Evolutionary conservation across 345 rosid species (phyloP).

Genomic region (Aquilaria malaccensis): DNA sequence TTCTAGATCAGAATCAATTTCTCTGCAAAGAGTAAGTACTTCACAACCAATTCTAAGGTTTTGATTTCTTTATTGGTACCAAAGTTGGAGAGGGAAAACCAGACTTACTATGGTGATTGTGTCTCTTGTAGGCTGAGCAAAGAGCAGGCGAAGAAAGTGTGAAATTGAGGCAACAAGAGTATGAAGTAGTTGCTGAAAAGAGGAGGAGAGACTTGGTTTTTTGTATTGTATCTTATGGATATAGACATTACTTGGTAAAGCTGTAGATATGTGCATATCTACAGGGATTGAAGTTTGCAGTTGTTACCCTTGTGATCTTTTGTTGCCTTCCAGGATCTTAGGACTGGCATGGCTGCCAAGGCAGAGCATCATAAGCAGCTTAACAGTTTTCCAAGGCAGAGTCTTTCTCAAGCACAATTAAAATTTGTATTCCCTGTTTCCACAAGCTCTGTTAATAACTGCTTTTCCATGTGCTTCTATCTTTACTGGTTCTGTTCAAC

Average conservation of each 20-base stretch:
- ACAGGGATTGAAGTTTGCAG: background rate
- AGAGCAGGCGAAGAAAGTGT: constrained; percentile 75
- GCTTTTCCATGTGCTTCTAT: constrained; percentile 2
- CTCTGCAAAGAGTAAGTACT: constrained; percentile 66
- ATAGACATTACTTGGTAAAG: background rate
- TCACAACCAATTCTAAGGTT: too few relatives aligned
- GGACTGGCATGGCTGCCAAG: constrained; percentile 91
- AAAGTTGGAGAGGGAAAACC: too few relatives aligned
- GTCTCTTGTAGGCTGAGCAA: constrained; percentile 5
- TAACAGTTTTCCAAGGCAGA: constrained; percentile 82
- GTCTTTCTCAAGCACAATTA: background rate
- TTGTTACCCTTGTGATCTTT: constrained; percentile 4
- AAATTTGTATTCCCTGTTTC: too few relatives aligned
- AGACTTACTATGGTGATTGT: too few relatives aligned
- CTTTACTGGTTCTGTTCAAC: constrained; percentile 90
- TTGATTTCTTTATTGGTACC: too few relatives aligned
- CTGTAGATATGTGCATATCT: background rate
- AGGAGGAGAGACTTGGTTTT: constrained; percentile 88
- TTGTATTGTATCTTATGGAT: constrained; percentile 2
- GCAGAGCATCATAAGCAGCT: constrained; percentile 93
- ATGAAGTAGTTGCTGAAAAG: constrained; percentile 60
- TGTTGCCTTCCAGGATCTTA: constrained; percentile 48
- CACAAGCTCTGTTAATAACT: constrained; percentile 7
- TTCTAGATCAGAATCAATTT: constrained; percentile 76
- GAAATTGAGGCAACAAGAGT: constrained; percentile 70